Conservation (phyloP, 2,329 filamentous ascomycete genomes). For the Botrytis fabae region DNA sequence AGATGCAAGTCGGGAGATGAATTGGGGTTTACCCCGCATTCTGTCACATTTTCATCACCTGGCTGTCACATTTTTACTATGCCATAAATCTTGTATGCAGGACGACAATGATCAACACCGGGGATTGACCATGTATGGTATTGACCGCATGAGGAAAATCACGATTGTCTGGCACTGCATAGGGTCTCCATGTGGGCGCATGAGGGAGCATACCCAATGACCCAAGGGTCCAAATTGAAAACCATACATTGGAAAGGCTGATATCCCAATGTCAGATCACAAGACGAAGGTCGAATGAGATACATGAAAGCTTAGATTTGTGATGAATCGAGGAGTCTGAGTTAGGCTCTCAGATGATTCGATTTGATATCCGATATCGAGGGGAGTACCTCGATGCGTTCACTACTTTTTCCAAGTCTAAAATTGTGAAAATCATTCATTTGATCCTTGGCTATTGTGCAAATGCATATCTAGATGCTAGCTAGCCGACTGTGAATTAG, state of each 20-base stretch:
- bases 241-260: neutral
- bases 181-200: neutral
- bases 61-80: neutral
- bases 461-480: neutral
- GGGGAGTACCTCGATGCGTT: neutral
- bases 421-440: neutral
- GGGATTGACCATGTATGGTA: neutral
- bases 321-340: neutral
- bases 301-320: accelerated
- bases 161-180: neutral
- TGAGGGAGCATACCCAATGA: neutral
- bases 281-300: neutral
- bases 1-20: neutral
- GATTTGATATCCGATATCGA: neutral
- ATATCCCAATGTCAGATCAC: neutral
- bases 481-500: neutral
- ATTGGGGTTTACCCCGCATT: slow-evolving; percentile 12
- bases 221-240: neutral
- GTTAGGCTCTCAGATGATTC: neutral
- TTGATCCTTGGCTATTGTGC: neutral
- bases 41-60: neutral
- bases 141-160: neutral
- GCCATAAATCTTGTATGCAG: neutral
- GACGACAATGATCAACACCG: neutral
- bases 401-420: neutral